Base-by-base conservation (phyloP, 192 early-diverging fungal species). In the Cetraspora pellucida region DNA sequence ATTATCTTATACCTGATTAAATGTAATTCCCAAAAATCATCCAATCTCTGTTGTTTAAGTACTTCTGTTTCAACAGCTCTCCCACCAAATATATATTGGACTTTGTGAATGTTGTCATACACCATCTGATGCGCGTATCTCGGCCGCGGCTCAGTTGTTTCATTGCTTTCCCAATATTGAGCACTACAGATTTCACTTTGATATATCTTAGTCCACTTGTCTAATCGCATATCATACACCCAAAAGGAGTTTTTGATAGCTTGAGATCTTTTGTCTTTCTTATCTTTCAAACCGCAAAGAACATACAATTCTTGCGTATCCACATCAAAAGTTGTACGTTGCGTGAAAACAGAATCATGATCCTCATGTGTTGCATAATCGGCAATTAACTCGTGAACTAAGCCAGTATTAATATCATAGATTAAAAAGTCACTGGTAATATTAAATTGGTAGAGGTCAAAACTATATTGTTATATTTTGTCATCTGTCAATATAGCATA, bases 1-100 rank as follows among this genome's bases (percentile, higher is more conserved):
- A 66, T 50, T 19, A 45, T 63, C 27, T 19, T 61, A 68, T 83
- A 94, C 93, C 92, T 85, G 43, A 82, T 77, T 47, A 95, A 83
- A 46, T 78, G 75, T 28, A 95, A 82, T 75, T 94, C 89, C 94
- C 94, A 95, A 79, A 95, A 92, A 78, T 95, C 94, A 74, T 95
- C 90, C 11, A 95, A 78, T 30, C 93, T 82, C 63, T 91, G 83
- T 77, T 84, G 90, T 21, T 83, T 80, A 23, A 28, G 30, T 72
- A 88, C 84, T 25, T 77, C 82, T 17, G 70, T 77, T 44, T 93
- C 92, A 6, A 93, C 93, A 7, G 95, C 94, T 72, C 96, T 98
- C 31, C 97, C 97, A 11, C 97, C 97, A 88, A 98, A 98, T 77
- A 98, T 77, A 81, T 92, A 94, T 73, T 98, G 96, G 5, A 82